Percentiles rank a stretch among this genome's conserved stretches.
phyloP scores from a whole-genome alignment of 2,329 filamentous ascomycete genomes.

The Tolypocladium amazonense region DNA sequence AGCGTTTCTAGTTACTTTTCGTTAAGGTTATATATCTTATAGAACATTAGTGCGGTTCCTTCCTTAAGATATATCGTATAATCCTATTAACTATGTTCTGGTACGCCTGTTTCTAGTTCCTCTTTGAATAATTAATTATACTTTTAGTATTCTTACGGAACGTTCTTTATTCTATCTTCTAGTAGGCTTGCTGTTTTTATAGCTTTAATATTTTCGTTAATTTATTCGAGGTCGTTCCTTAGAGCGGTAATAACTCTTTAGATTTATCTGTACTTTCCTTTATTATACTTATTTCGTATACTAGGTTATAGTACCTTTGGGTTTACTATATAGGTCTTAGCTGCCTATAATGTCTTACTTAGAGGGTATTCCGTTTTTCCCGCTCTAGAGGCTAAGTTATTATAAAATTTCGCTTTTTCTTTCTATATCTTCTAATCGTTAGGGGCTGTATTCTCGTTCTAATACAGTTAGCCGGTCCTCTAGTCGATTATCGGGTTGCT shows the following conservation, averaged over 20 bases:
- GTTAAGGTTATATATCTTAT: constrained; percentile 6
- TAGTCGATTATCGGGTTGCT: background rate
- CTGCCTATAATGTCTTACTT: background rate
- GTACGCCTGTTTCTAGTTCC: constrained; percentile 2
- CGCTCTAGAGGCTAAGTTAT: background rate
- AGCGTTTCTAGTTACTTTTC: constrained; percentile 1
- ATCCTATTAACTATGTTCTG: constrained; percentile 2
- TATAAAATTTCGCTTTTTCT: background rate
- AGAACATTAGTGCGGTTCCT: background rate
- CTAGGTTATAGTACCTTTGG: background rate
- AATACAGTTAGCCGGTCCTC: background rate
- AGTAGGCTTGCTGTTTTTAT: background rate
- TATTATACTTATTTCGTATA: background rate
- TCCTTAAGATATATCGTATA: constrained; percentile 4
- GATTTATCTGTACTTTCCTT: background rate
- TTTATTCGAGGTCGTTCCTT: background rate
- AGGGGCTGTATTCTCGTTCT: background rate
- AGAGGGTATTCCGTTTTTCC: background rate
- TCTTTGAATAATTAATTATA: constrained; percentile 6
- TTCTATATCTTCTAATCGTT: background rate
- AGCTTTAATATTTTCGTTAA: background rate
- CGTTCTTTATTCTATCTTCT: background rate
- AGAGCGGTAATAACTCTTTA: background rate
- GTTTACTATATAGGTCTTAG: background rate
- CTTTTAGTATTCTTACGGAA: constrained; percentile 1